Base-by-base conservation (phyloP, 2,329 filamentous ascomycete genomes). In the Xylaria sp. region DNA sequence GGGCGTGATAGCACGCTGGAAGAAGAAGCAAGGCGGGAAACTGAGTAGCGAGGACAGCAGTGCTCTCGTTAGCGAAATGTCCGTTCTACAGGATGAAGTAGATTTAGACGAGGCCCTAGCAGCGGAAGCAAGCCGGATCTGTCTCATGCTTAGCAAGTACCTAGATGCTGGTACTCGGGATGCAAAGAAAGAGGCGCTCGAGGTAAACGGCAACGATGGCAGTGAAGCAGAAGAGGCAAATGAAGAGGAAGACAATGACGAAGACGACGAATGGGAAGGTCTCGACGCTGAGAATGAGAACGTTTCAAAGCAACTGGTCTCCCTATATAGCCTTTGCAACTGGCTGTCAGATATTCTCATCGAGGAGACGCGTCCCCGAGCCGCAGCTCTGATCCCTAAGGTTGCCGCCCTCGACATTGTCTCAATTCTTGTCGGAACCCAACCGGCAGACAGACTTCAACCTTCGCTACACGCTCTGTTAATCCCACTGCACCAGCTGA, bases 281-380 rank as follows among this genome's bases (percentile, higher is more conserved):
- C 65, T 80, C 31, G 76, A 78, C 59, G 70, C 70, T 8, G 73
- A 81, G 70, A 72, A 77, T 13, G 41, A 69, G 51, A 46, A n/a
- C 18, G 31, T 72, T 46, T 65, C 73, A n/a, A 75, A 81, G 71
- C 72, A 77, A 68, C 72, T 80, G 72, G 69, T 75, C 69, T 81
- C 76, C 56, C 84, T 97, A 37, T 86, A 90, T 68, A 94, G 93
- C 80, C 86, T 98, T 64, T 91, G 97, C 78, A 88, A 89, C 74
- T 91, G 93, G 75, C 86, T 97, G 2, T 92, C 93, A 0, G 90
- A 89, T 69, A 90, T 97, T 68, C 85, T 98, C 46, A 90, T 95
- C 54, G 90, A 91, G 73, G 93, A 97, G 75, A 87, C 90, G 0
- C 84, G 88, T 1, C 89, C 90, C 10, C 89, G 85, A 51, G 86